Base-by-base conservation (phyloP, 2,329 filamentous ascomycete species). In the Microcyclosporella mali region DNA sequence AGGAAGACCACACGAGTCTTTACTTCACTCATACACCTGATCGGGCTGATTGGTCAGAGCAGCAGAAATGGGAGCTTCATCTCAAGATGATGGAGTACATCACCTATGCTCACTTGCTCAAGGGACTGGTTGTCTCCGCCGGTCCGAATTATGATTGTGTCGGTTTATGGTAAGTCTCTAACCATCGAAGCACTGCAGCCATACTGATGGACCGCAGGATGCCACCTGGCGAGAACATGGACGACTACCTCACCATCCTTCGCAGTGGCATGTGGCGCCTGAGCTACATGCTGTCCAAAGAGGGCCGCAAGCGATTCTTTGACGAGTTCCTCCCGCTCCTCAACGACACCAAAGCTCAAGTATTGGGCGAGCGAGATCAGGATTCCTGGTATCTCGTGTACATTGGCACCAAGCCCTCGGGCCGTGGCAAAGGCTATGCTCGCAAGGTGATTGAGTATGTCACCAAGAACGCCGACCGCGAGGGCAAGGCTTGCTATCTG, bases 331-430 rank as follows among this genome's bases (percentile, higher is more conserved):
- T 88, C 36, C 85, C 85, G 12, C 72, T 88, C 34, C 74, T 92
- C 51, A 79, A 86, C 66, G 70, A 81, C 54, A 82, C 82, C 58
- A 89, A 89, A 70, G 69, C 73, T 47, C 72, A 78, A 48, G 73
- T 85, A 48, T 75, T 92, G 64, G 82, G 82, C 16, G 71, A 75
- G 30, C 74, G 79, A 38, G 82, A 87, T 60, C 63, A 71, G 53
- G 72, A 84, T 47, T 81, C 77, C 59, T 92, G 85, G 74, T 92
- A 92, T 63, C 79, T 94, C 41, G 84, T 88, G 36, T 92, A 90
- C 65, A 72, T 94, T 48, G 87, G 86, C 49, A 88, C 84, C 38
- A 84, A 81, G 63, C 79, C 83, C 27, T 73, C 71, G 48, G 79
- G 81, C 3, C 78, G 83, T 47, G 79, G 85, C 36, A 81, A 81